Base-by-base conservation (phyloP, 768 basidiomycete species). In the Mycena olivaceomarginata region DNA sequence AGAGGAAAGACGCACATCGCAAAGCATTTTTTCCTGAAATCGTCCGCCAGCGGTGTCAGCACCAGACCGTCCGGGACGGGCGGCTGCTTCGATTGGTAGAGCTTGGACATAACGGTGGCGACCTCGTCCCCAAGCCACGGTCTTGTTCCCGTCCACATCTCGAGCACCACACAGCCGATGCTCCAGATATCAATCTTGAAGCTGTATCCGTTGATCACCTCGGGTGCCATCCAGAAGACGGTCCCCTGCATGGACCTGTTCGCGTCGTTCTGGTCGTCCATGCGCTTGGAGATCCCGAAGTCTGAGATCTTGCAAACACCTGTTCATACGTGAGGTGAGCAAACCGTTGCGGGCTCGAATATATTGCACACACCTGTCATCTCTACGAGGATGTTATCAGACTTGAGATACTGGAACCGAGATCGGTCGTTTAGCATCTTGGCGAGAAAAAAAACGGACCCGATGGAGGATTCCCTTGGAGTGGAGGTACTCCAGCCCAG, bases 201-300 rank as follows among this genome's bases (percentile, higher is more conserved):
- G 81, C 97, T 98, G 85, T 99, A 99, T 0, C 97, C 97, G 77
- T 97, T 94, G 75, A 97, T 92, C 70, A 98, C 96, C 87, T 97
- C 98, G 0, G 98, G 98, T 11, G 98, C 98, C 98, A 99, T 99
- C 98, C 98, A 99, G 84, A 98, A 99, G 46, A 99, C 95, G 22
- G 98, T 98, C 31, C 98, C 98, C 84, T 97, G 96, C 97, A 99
- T 97, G 25, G 96, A 95, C 2, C 97, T 98, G 78, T 92, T 93
- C 66, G 95, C 95, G n/a, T 92, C 95, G 68, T 93, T 93, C 67
- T 95, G 91, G 76, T 98, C 97, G 77, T 95, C 97, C 77, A 93
- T 97, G 76, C 96, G 92, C 86, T 99, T 99, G n/a, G 97, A 98
- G 73, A 99, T 99, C 56, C 98, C 98, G 82, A 99, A 99, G 86